Base-by-base conservation (phyloP, 495 filamentous ascomycete species). In the Penicillium odoratum region DNA sequence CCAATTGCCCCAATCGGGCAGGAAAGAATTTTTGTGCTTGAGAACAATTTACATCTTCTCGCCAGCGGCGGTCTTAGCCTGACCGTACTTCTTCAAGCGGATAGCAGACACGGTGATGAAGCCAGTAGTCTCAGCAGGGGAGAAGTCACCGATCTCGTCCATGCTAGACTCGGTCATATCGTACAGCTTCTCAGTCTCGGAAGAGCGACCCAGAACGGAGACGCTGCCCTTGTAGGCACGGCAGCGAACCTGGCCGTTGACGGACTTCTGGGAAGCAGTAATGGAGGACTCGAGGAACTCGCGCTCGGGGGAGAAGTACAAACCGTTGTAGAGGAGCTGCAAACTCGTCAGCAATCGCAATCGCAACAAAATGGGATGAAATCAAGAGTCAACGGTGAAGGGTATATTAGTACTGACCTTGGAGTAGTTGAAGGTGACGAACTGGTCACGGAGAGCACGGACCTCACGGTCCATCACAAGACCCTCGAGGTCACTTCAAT, bases 11-110 rank as follows among this genome's bases (percentile, higher is more conserved):
- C 13, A 45, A n/a, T 25, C 30, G 26, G 31, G 21, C 16, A 8
- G 38, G 33, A 30, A 21, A 48, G 7, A 1, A 36, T 46, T 47
- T 21, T 29, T 15, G 7, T 31, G 3, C 33, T 52, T 26, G 43
- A 51, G 56, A 40, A 53, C 21, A 56, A 42, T 64, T 67, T 65
- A 69, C 59, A 69, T 25, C 28, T 47, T 51, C 74, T 81, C 76
- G 56, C 87, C 88, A 51, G 83, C 78, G 65, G 81, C 83, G 48
- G 73, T 77, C 85, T 89, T 91, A 66, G 77, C 77, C 63, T 79
- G 77, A 49, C 91, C 91, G 65, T 89, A 96, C 82, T 96, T 96
- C 86, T 94, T 91, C 52, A 96, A 80, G 55, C 93, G 83, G 73
- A 96, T 96, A 47, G 88, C 87, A 65, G 91, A 81, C 56, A 95